Evolutionary conservation across 2,329 filamentous ascomycete species (phyloP).

Genomic region (Arthrobotrys sphaeroides): DNA sequence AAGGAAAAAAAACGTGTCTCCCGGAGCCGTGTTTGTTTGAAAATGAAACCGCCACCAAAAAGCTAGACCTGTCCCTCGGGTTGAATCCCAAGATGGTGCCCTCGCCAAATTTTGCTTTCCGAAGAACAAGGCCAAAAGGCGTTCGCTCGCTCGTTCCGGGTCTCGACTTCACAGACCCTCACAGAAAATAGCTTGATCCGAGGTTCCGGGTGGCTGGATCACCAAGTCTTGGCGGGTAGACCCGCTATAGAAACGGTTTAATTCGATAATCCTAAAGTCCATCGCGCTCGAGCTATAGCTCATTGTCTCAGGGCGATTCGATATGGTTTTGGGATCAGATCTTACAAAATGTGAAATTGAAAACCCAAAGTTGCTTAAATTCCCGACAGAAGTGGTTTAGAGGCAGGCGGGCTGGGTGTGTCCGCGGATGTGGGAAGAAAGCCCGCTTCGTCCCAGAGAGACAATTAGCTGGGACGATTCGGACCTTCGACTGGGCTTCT

Average conservation of each 20-base stretch:
- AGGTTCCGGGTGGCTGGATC: conserved; percentile 53
- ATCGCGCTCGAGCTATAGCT: conserved; percentile 27
- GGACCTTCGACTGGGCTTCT: conserved; percentile 52
- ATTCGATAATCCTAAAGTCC: conserved; percentile 33
- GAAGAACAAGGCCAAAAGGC: conserved; percentile 7
- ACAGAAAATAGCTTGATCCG: conserved; percentile 27
- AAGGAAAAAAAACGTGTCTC: conserved; percentile 35
- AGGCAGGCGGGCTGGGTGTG: conserved; percentile 45
- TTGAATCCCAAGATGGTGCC: conserved; percentile 6
- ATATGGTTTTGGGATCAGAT: conserved; percentile 24
- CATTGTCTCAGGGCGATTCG: conserved; percentile 33
- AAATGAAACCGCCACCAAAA: conserved; percentile 53
- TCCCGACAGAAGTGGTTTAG: conserved; percentile 49
- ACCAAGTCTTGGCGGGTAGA: conserved; percentile 28
- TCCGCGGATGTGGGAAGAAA: conserved; percentile 54
- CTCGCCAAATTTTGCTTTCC: conserved; percentile 44
- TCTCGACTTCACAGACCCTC: conserved; percentile 16
- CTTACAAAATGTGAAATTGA: conserved; percentile 39
- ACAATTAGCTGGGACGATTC: conserved; percentile 40
- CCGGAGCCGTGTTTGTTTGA: conserved; percentile 44
- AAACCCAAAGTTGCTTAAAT: conserved; percentile 22
- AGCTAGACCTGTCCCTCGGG: conserved; percentile 51
- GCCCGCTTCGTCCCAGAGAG: conserved; percentile 48
- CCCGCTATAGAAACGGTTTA: conserved; percentile 19
- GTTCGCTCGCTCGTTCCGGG: neutral